A percentile compares a stretch with the other conserved stretches of the same genome.
Evolutionary conservation across 2,329 filamentous ascomycete genomes (phyloP).

Genomic region (Chrysosporium keratinophilum): DNA sequence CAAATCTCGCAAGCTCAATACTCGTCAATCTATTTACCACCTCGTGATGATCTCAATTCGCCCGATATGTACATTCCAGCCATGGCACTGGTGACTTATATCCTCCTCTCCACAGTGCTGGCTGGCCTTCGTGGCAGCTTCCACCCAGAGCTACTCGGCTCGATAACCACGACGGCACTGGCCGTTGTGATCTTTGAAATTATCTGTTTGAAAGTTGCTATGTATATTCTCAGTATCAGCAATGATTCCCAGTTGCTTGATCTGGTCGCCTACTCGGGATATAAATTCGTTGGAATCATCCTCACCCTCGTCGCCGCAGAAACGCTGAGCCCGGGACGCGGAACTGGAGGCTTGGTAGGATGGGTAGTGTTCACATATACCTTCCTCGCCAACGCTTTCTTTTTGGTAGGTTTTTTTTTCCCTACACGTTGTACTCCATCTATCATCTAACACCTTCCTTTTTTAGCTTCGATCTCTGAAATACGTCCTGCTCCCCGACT

Average conservation of each 20-base stretch:
- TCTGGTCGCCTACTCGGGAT: conserved; percentile 89
- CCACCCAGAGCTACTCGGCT: conserved; percentile 83
- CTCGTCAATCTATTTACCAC: conserved; percentile 62
- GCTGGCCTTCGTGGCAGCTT: conserved; percentile 85
- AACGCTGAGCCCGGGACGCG: conserved; percentile 63
- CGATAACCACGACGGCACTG: conserved; percentile 74
- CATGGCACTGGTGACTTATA: conserved; percentile 97
- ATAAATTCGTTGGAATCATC: conserved; percentile 98
- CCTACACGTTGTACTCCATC: background rate
- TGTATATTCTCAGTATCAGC: conserved; percentile 86
- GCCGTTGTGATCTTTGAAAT: conserved; percentile 81
- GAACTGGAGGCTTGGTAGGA: conserved; percentile 77
- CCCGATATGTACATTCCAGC: conserved; percentile 99
- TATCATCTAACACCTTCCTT: conserved; percentile 6
- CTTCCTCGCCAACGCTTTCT: conserved; percentile 88
- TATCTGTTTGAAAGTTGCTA: conserved; percentile 77
- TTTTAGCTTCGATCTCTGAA: conserved; percentile 78
- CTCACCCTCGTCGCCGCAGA: conserved; percentile 72
- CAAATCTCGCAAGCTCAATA: conserved; percentile 51
- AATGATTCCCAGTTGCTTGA: conserved; percentile 91
- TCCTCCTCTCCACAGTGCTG: conserved; percentile 81
- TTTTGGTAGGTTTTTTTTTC: conserved; percentile 57
- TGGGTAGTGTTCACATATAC: conserved; percentile 88
- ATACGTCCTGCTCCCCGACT: conserved; percentile 89
- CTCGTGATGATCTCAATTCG: conserved; percentile 90